These are phyloP conservation scores for Claviceps digitariae DNA, from an alignment of 2,329 filamentous ascomycete species.

Conservation along the genomic window DNA sequence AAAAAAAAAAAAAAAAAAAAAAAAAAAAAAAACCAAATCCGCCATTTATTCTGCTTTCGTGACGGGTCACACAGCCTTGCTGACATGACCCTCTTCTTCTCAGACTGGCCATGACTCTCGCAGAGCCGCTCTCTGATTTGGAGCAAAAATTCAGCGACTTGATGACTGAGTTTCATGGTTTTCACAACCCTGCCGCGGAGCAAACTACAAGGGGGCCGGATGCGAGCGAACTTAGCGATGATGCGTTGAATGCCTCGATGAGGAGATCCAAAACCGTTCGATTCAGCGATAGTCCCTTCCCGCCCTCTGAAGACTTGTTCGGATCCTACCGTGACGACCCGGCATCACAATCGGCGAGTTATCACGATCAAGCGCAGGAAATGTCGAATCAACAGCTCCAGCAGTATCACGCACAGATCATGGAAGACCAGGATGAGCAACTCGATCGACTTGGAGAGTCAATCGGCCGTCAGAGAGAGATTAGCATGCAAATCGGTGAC, in stretches of 20 bases:
- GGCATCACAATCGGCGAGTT: conserved; percentile 33
- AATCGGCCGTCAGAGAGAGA: conserved; percentile 78
- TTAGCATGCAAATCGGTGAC: conserved; percentile 92
- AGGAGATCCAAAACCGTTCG: conserved; percentile 60
- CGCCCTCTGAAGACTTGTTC: conserved; percentile 30
- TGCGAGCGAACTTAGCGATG: conserved; percentile 44
- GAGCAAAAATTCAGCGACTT: conserved; percentile 65
- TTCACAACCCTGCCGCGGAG: conserved; percentile 35
- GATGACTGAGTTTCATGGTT: conserved; percentile 65
- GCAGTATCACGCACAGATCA: conserved; percentile 63
- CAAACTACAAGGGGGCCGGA: conserved; percentile 47
- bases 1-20: not conserved
- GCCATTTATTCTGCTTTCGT: not conserved
- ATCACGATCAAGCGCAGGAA: conserved; percentile 42
- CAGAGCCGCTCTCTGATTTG: conserved; percentile 54
- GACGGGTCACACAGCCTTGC: conserved; percentile 1
- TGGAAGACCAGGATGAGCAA: conserved; percentile 85
- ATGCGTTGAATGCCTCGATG: conserved; percentile 50
- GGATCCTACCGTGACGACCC: conserved; percentile 60
- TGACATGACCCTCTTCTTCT: not conserved
- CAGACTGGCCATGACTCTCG: conserved; percentile 35
- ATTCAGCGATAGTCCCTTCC: conserved; percentile 55
- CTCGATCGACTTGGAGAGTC: conserved; percentile 77
- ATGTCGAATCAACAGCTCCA: conserved; percentile 80
- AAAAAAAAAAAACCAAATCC: too few species aligned